These are phyloP conservation scores for Nepenthes alata DNA, from an alignment of 179 eudicot genomes.

Conservation along the genomic window DNA sequence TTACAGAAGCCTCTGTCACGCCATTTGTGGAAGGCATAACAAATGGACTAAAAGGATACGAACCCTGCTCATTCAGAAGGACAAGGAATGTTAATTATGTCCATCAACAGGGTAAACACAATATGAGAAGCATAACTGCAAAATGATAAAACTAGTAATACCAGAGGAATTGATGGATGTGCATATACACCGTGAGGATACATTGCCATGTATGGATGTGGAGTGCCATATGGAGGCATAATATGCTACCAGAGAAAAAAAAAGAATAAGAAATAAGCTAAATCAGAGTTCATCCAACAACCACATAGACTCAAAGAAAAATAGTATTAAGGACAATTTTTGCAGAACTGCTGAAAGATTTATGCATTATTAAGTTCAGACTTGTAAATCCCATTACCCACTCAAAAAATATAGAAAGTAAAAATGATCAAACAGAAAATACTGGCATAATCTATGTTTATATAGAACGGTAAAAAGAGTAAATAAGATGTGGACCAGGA, in stretches of 20 bases:
- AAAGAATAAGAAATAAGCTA: conserved; percentile 2
- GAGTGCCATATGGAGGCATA: conserved; percentile 96
- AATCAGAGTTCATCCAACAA: neutral
- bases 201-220: conserved; percentile 96
- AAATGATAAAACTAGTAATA: conserved; percentile 15
- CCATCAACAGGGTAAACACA: neutral
- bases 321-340: neutral
- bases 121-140: neutral
- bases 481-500: too few species aligned
- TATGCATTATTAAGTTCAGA: too few species aligned
- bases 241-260: conserved; percentile 44
- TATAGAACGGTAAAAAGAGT: too few species aligned
- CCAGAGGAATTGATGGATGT: conserved; percentile 96
- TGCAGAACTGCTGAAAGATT: too few species aligned
- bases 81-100: conserved; percentile 8
- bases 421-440: too few species aligned
- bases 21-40: conserved; percentile 84
- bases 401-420: too few species aligned
- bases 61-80: conserved; percentile 42
- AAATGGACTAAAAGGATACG: conserved; percentile 86
- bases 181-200: conserved; percentile 98
- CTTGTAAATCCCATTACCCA: too few species aligned
- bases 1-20: conserved; percentile 78
- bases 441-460: too few species aligned
- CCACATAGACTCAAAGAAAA: neutral